Conservation (phyloP, 73 alveolate species). For the Paramecium caudatum region DNA sequence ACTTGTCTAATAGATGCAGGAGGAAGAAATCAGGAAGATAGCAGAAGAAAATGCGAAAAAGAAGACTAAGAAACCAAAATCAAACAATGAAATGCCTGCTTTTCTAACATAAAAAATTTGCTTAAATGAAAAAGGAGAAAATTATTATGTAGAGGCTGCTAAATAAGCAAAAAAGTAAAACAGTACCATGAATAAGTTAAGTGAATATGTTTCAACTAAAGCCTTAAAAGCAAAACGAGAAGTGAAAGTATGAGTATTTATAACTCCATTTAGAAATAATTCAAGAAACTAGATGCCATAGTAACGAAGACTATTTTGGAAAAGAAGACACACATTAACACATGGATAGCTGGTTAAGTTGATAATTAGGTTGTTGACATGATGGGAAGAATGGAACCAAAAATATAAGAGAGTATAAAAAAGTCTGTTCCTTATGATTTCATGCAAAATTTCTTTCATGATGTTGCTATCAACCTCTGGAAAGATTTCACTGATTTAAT, state of each 20-base stretch:
- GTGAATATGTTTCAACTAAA: not conserved
- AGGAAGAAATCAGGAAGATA: not conserved
- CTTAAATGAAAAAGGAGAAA: conserved; percentile 40
- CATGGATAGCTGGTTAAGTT: conserved; percentile 7
- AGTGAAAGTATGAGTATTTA: not conserved
- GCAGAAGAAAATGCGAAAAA: not conserved
- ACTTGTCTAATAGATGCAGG: not conserved
- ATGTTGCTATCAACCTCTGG: conserved; percentile 22
- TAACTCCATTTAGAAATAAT: not conserved
- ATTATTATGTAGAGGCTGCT: not conserved
- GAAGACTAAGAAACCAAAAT: not conserved
- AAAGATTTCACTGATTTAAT: conserved; percentile 50
- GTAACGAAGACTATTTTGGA: not conserved
- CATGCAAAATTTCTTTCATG: conserved; percentile 17
- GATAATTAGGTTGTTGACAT: not conserved
- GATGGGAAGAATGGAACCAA: conserved; percentile 37
- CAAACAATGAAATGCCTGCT: not conserved
- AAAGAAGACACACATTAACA: conserved; percentile 3
- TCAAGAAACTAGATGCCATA: conserved; percentile 9
- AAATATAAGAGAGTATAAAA: not conserved
- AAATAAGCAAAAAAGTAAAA: conserved; percentile 4
- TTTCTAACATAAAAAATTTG: conserved; percentile 19
- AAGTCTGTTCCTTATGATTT: conserved; percentile 48
- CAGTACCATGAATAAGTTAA: not conserved
- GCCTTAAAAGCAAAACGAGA: not conserved